Base-by-base conservation (phyloP, 306 rosid species). In the Ormosia semicastrata region DNA sequence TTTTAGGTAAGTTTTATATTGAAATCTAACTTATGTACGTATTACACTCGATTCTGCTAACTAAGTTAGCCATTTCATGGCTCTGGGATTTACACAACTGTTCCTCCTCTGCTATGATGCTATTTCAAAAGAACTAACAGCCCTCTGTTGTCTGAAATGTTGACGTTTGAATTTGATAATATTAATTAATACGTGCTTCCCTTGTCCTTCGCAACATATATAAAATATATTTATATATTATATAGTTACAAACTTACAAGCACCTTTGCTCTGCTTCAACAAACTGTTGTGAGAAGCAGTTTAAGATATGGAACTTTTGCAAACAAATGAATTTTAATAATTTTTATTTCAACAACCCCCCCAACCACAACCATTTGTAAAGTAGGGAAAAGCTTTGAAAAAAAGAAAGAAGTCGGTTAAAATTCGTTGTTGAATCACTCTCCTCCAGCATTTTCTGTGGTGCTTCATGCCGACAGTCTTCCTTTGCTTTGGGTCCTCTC, bases 391-490 rank as follows among this genome's bases (percentile, higher is more conserved):
- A 72, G 40, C 37, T 24, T 58, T 29, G 66, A 12, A 54, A 56
- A 49, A 39, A 71, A 59, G 73, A 66, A 70, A 63, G 47, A 63
- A 53, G 57, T 81, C 14, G 56, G 79, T 56, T 63, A 70, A 87
- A 77, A 59, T 79, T 84, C 40, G 32, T 81, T 75, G 79, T 68
- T 73, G 75, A 78, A 78, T 84, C 79, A 41, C 66, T 46, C 65
- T 52, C 24, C 24, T 24, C 73, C 14, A 71, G 86, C 89, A 83
- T 62, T 87, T 85, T 82, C 77, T 77, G 85, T 83, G 88, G 10
- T 78, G 86, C 76, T 88, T 88, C 85, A 69, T 41, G 76, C 89
- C 88, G 87, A 88, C 95, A 86, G 32, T 59, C 34, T 75, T 85
- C 68, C 47, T 77, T 76, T 62, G 75, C 58, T 64, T 66, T 69